Evolutionary conservation across 768 basidiomycete genomes (phyloP), one percentile per base, ranked within the genome.

Genomic region (Lactifluus hygrophoroides): DNA sequence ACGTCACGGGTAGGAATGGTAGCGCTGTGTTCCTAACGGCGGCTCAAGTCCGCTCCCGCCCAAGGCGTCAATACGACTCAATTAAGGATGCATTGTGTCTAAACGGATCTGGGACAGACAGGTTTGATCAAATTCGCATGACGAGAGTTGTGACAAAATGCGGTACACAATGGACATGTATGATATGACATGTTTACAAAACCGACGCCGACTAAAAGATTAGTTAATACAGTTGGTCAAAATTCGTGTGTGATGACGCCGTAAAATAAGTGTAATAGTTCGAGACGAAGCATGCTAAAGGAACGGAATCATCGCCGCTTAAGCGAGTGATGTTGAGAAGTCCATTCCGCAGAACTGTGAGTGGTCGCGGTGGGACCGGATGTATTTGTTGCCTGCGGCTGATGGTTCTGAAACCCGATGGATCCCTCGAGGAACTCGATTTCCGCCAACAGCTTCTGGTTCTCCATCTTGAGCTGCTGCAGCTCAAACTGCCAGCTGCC

Each of bases 401-500:
- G 61, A 37, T 60, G 62, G 28, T 42, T 51, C 35, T 30, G 43
- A 35, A 51, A 13, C 35, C 48, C 58, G 34, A 61, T 50, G 7
- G 44, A 61, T 28, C 60, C 38, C 67, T 79, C 78, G 13, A 80
- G 69, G 17, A 66, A 68, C 23, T 67, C 68, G 28, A 84, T 60
- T 66, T 90, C 86, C 46, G 86, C 85, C 51, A 69, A 69, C 55
- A 91, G 62, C 60, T 82, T 71, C 70, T 82, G 76, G 66, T 91
- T 92, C 52, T 79, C 76, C 65, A 84, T 84, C 67, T 83, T 79
- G 63, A 94, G 75, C 70, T 93, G 89, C 72, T 91, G 86, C 48
- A 94, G 75, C 73, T 93, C 90, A 65, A 92, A 95, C 73, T 95
- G 93, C 93, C 94, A 96, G 63, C 89, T 91, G 32, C 86, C 85